These are phyloP conservation scores for Catenaria anguillulae DNA, from an alignment of 371 early-diverging fungal genomes.

Conservation along the genomic window DNA sequence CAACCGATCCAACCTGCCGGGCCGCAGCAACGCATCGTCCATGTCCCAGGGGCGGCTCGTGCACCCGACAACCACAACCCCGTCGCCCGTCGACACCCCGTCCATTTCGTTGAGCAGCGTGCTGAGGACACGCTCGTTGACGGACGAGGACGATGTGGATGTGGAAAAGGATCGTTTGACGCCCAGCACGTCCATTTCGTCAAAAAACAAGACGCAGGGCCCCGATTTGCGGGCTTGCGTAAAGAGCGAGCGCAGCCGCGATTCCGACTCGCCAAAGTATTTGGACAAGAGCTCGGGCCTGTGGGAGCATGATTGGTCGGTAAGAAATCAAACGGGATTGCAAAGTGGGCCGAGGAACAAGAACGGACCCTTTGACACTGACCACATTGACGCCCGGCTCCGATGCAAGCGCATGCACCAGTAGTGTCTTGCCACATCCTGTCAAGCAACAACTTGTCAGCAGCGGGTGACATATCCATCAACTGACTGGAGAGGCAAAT, in stretches of 20 bases:
- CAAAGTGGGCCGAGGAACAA: neutral
- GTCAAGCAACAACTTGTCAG: too few species aligned
- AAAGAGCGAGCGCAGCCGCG: constrained; percentile 62
- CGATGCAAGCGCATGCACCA: constrained; percentile 57
- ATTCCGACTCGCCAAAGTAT: constrained; percentile 85
- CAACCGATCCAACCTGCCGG: constrained; percentile 61
- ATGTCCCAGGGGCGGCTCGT: constrained; percentile 59
- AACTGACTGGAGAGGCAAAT: constrained; percentile 19
- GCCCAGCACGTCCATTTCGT: constrained; percentile 76
- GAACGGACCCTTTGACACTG: constrained; percentile 48
- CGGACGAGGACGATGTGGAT: constrained; percentile 26
- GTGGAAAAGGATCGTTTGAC: constrained; percentile 33
- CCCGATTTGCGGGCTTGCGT: constrained; percentile 56
- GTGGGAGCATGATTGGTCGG: too few species aligned
- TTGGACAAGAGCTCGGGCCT: constrained; percentile 70
- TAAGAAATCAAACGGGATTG: neutral
- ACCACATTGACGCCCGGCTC: constrained; percentile 58
- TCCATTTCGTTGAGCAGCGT: constrained; percentile 66
- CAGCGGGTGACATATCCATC: neutral
- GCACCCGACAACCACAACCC: constrained; percentile 64
- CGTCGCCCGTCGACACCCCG: constrained; percentile 52
- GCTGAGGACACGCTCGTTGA: constrained; percentile 60
- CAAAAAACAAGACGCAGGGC: constrained; percentile 82
- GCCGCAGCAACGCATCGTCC: constrained; percentile 77
- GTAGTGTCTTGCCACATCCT: constrained; percentile 73